Evolutionary conservation across 208 protist genomes (phyloP).

Genomic region (Herpetomonas samuelpessoai): DNA sequence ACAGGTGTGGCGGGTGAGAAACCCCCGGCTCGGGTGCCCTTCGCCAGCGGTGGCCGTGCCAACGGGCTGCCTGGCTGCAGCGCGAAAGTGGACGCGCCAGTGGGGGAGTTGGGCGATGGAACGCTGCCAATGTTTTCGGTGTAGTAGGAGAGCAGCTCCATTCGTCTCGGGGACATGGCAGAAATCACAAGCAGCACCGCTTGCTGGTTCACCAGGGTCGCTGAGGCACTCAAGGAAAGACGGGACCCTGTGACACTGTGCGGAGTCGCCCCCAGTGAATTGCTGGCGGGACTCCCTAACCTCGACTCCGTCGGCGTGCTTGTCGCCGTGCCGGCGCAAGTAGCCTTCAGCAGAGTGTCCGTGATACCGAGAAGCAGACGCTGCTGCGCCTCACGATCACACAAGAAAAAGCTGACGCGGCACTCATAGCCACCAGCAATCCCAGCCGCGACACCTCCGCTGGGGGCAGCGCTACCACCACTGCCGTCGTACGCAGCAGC

Average conservation of each 20-base stretch:
- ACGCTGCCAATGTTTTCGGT: conserved; percentile 20
- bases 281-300: background rate
- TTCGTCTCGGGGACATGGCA: conserved; percentile 28
- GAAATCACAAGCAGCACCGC: conserved; percentile 37
- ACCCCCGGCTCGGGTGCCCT: background rate
- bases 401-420: conserved; percentile 68
- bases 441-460: no score
- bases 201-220: conserved; percentile 23
- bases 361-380: conserved; percentile 9
- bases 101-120: conserved; percentile 1
- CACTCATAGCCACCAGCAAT: conserved; percentile 69
- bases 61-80: background rate
- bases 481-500: conserved; percentile 5
- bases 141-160: conserved; percentile 33
- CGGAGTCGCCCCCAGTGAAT: no score
- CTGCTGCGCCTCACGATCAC: conserved; percentile 19
- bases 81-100: background rate
- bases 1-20: conserved; percentile 4
- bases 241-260: no score
- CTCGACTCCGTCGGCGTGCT: background rate
- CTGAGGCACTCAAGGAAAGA: conserved; percentile 19
- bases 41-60: conserved; percentile 2
- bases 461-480: no score
- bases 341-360: conserved; percentile 1
- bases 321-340: background rate